phyloP scores from a whole-genome alignment of 2,329 filamentous ascomycete genomes.

The Penicillium hordei region DNA sequence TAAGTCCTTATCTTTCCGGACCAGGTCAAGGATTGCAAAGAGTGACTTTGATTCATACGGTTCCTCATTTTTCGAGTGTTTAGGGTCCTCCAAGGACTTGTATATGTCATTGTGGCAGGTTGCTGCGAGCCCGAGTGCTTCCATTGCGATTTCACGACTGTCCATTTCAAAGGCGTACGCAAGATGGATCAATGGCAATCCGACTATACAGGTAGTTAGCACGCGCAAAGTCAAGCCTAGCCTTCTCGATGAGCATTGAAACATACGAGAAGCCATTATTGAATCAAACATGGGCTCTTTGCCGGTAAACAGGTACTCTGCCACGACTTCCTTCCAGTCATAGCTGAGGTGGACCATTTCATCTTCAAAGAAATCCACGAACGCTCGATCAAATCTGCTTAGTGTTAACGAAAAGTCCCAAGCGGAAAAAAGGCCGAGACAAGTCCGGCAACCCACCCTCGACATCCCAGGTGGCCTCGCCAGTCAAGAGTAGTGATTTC shows the following conservation, averaged over 20 bases:
- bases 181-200: conserved; percentile 89
- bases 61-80: conserved; percentile 64
- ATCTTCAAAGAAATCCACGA: conserved; percentile 94
- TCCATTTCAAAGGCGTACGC: conserved; percentile 91
- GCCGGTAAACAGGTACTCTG: conserved; percentile 68
- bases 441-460: conserved; percentile 49
- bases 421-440: neutral
- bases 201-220: conserved; percentile 59
- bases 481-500: conserved; percentile 84
- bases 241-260: neutral
- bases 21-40: conserved; percentile 67
- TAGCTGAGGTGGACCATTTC: conserved; percentile 74
- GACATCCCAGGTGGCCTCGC: conserved; percentile 77
- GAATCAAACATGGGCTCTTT: conserved; percentile 78
- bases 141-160: conserved; percentile 81
- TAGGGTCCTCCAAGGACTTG: conserved; percentile 67
- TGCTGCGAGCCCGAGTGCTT: conserved; percentile 71
- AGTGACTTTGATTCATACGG: conserved; percentile 62
- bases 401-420: conserved; percentile 4
- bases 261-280: conserved; percentile 73
- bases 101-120: conserved; percentile 59
- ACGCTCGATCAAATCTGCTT: conserved; percentile 77
- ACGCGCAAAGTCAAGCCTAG: neutral
- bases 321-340: conserved; percentile 76
- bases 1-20: conserved; percentile 69